Conservation (phyloP, 2,329 filamentous ascomycete species). For the Domatiomyces catenatus region DNA sequence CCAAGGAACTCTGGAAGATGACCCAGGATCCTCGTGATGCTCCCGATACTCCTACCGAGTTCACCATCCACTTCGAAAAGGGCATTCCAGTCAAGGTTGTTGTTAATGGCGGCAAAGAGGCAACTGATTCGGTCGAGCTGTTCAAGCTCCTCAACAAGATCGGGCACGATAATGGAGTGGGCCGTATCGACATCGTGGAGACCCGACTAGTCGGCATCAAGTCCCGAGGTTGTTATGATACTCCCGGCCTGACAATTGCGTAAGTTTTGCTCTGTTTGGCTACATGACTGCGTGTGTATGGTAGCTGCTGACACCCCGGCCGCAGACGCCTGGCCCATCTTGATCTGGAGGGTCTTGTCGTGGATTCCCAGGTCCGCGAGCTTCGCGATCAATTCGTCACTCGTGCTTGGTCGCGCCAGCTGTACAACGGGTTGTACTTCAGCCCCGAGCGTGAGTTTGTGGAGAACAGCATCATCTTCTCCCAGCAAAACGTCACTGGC, state of each 20-base stretch:
- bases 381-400: constrained; percentile 58
- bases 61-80: constrained; percentile 58
- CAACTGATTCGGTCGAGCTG: constrained; percentile 55
- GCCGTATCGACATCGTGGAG: constrained; percentile 70
- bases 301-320: background rate
- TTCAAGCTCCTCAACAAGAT: constrained; percentile 45
- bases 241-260: constrained; percentile 40
- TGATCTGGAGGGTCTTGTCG: constrained; percentile 50
- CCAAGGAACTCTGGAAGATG: constrained; percentile 67
- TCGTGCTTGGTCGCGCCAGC: constrained; percentile 43
- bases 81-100: constrained; percentile 57
- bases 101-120: constrained; percentile 41
- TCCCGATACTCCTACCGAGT: constrained; percentile 54
- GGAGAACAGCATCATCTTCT: constrained; percentile 46
- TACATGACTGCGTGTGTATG: background rate
- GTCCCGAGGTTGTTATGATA: constrained; percentile 67
- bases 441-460: constrained; percentile 57
- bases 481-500: constrained; percentile 47
- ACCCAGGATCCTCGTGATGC: constrained; percentile 26
- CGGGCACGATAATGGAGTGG: constrained; percentile 57
- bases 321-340: constrained; percentile 39
- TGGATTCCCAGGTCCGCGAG: constrained; percentile 53
- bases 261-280: background rate
- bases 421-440: constrained; percentile 52
- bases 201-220: constrained; percentile 70